Base-by-base conservation (phyloP, 2,329 filamentous ascomycete genomes). In the Penicillium sp. region DNA sequence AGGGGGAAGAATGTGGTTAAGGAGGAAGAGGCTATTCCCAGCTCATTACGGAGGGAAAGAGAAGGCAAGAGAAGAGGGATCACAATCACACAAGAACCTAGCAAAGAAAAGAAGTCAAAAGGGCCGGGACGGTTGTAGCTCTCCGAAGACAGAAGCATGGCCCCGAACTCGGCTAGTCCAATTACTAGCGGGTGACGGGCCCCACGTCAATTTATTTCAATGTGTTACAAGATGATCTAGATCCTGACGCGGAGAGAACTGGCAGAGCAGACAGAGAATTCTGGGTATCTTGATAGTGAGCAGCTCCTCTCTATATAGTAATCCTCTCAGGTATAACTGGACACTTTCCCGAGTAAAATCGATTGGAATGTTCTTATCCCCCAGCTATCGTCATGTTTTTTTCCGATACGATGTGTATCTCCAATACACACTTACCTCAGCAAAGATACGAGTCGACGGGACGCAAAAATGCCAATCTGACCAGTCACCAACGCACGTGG, bases 131-230 rank as follows among this genome's bases (percentile, higher is more conserved):
- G 43, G 48, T 47, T 46, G 43, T 42, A 55, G 52, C 43, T 55
- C 43, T 29, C 49, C 49, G 49, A 40, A 27, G 47, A 43, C 21
- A 10, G 43, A 50, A 42, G 40, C 43, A 53, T 43, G 45, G 18
- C 40, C 18, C 47, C 48, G 52, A 52, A 52, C 36, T 51, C 29
- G 52, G 52, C 36, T 55, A 55, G 52, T 4, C 11, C 27, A 36
- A 55, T 52, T 43, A 55, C 52, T 55, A 55, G 52, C 48, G 52
- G 52, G 48, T 55, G 48, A 55, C 52, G 44, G 48, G 48, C 36
- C 52, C 48, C 47, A 42, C 44, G 40, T 48, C n/a, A 14, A 53
- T 16, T 36, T 7, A 11, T 22, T 22, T 47, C 7, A 10, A 16
- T 16, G 45, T 27, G 24, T 22, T 39, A 43, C 14, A 43, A 42